Percentiles rank a stretch among this genome's conserved stretches.
Evolutionary conservation across 805 yeast genomes (phyloP).

Genomic region (Hermanozyma aechmeae): DNA sequence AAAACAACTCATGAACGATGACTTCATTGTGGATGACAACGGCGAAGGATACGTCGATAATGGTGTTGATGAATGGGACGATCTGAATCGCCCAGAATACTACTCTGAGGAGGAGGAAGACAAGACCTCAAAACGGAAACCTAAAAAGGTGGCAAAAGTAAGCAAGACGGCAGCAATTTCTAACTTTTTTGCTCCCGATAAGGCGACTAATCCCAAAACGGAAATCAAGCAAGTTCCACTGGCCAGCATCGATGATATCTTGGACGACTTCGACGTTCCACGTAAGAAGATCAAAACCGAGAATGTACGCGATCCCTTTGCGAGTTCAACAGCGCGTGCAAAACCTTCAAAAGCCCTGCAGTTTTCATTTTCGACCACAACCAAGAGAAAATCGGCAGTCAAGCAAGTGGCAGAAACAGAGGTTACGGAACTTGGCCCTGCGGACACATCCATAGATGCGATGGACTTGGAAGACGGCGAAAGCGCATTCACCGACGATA

Average conservation of each 20-base stretch:
- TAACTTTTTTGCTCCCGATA: slow-evolving; percentile 36
- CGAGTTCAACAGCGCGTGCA: too few relatives aligned
- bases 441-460: too few relatives aligned
- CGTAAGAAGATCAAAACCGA: too few relatives aligned
- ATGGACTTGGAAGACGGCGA: too few relatives aligned
- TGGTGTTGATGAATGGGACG: slow-evolving; percentile 88
- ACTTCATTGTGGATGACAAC: slow-evolving; percentile 88
- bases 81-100: slow-evolving; percentile 37
- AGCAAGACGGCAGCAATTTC: slow-evolving; percentile 39
- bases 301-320: too few relatives aligned
- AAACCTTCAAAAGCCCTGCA: too few relatives aligned
- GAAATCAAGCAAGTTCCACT: slow-evolving; percentile 15
- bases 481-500: too few relatives aligned
- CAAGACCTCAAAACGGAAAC: slow-evolving; percentile 15
- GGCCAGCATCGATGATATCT: slow-evolving; percentile 11
- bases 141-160: slow-evolving; percentile 27
- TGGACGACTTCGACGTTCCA: slow-evolving; percentile 10
- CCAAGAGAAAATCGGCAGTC: too few relatives aligned
- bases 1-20: slow-evolving; percentile 75
- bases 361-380: too few relatives aligned
- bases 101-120: slow-evolving; percentile 49
- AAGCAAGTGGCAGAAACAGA: too few relatives aligned
- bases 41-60: slow-evolving; percentile 92
- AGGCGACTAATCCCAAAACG: slow-evolving; percentile 2
- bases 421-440: too few relatives aligned